phyloP scores from a whole-genome alignment of 768 basidiomycete species.

The Amanita pallidorosea region DNA sequence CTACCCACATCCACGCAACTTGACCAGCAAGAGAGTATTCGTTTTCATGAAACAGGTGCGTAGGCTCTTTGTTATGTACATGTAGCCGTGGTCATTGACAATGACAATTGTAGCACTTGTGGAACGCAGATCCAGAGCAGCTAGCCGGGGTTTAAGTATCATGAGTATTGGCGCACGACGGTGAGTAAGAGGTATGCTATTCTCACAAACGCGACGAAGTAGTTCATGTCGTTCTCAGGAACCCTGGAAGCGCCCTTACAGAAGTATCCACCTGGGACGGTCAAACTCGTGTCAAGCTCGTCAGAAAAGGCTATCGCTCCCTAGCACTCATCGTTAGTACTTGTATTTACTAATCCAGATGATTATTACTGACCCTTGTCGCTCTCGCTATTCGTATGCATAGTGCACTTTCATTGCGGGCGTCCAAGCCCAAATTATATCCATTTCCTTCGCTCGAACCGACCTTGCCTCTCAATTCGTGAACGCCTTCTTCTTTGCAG shows the following conservation, averaged over 20 bases:
- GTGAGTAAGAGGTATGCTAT: not conserved
- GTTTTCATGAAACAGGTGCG: not conserved
- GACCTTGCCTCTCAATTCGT: not conserved
- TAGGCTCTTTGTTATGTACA: not conserved
- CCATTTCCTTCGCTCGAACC: not conserved
- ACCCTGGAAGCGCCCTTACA: not conserved
- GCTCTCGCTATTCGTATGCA: too few relatives aligned
- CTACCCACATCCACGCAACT: too few relatives aligned
- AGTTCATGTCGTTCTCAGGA: not conserved
- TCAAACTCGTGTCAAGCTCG: not conserved
- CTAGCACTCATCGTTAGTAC: not conserved
- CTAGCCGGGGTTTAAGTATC: not conserved
- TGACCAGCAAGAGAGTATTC: too few relatives aligned
- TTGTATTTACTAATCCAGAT: not conserved
- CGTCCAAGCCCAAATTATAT: constrained; percentile 1
- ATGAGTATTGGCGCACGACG: not conserved
- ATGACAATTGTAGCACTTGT: not conserved
- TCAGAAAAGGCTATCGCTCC: not conserved
- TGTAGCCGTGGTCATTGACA: not conserved
- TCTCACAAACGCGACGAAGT: not conserved
- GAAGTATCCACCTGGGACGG: not conserved
- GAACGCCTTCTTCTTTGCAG: constrained; percentile 3
- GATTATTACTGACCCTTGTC: not conserved
- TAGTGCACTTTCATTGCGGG: constrained; percentile 4
- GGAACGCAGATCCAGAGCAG: not conserved